These are phyloP conservation scores for Marchantia paleacea DNA, from an alignment of 225 moss, liverwort and hornwort genomes.

Conservation along the genomic window DNA sequence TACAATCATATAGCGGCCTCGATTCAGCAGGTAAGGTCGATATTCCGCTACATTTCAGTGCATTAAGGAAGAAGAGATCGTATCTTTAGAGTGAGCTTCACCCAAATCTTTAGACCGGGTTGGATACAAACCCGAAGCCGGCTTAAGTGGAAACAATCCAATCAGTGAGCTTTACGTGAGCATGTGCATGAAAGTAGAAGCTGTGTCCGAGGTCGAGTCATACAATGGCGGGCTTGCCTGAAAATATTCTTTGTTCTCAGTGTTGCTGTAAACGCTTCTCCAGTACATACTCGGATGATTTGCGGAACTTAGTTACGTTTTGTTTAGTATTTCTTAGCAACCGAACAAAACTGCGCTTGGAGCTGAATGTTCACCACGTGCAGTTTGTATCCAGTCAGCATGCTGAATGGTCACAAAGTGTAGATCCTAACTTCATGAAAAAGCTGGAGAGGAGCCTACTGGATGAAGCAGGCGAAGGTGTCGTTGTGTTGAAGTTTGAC, in stretches of 20 bases:
- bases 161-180: no score
- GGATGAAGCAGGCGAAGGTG: constrained; percentile 56
- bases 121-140: no score
- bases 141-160: no score
- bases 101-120: no score
- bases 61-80: background rate
- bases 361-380: background rate
- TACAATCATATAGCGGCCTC: constrained; percentile 56
- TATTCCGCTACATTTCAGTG: background rate
- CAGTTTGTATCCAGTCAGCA: constrained; percentile 76
- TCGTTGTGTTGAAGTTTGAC: constrained; percentile 55
- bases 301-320: no score
- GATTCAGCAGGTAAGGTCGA: constrained; percentile 53
- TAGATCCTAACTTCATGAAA: constrained; percentile 54
- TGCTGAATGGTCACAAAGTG: constrained; percentile 57
- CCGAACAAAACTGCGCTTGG: background rate
- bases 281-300: no score
- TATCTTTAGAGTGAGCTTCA: no score
- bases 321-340: background rate
- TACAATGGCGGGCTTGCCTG: no score
- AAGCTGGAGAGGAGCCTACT: constrained; percentile 55
- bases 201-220: no score
- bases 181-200: no score
- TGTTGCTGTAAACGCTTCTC: no score
- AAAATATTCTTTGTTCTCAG: no score